Evolutionary conservation across 2,329 filamentous ascomycete genomes (phyloP).

Genomic region (Neurospora sp.): DNA sequence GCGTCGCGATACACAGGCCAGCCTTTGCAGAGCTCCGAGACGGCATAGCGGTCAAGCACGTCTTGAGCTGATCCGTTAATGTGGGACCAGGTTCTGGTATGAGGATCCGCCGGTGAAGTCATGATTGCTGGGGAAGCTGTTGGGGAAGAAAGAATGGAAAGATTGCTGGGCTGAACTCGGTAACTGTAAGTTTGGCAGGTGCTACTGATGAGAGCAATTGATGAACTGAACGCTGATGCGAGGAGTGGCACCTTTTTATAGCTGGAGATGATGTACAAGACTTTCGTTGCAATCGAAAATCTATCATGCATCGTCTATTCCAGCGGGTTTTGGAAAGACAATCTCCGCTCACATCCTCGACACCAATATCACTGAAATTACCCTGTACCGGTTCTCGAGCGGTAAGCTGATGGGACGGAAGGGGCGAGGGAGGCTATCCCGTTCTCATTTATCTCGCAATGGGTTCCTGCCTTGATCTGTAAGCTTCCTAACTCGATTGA

Average conservation of each 20-base stretch:
- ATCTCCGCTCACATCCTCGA: neutral
- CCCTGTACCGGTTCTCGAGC: neutral
- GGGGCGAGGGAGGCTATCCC: neutral
- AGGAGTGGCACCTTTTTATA: neutral
- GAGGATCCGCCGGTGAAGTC: conserved; percentile 23
- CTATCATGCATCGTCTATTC: neutral
- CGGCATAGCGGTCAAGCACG: conserved; percentile 33
- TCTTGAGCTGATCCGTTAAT: conserved; percentile 32
- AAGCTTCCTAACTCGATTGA: neutral
- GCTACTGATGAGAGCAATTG: neutral
- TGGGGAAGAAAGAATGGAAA: neutral
- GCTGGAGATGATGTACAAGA: neutral
- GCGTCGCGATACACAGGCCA: conserved; percentile 44
- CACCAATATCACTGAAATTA: neutral
- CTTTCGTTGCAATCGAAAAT: too few relatives aligned
- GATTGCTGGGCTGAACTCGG: neutral
- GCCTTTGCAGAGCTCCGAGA: conserved; percentile 42
- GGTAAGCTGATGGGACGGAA: neutral
- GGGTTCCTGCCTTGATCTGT: neutral
- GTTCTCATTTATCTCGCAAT: neutral
- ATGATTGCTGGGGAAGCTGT: conserved; percentile 12
- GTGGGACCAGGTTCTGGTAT: conserved; percentile 28
- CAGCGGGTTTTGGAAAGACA: neutral
- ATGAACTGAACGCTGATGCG: neutral
- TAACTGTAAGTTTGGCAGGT: neutral